phyloP scores from a whole-genome alignment of 169 alveolate species.

The Babesia bovis region DNA sequence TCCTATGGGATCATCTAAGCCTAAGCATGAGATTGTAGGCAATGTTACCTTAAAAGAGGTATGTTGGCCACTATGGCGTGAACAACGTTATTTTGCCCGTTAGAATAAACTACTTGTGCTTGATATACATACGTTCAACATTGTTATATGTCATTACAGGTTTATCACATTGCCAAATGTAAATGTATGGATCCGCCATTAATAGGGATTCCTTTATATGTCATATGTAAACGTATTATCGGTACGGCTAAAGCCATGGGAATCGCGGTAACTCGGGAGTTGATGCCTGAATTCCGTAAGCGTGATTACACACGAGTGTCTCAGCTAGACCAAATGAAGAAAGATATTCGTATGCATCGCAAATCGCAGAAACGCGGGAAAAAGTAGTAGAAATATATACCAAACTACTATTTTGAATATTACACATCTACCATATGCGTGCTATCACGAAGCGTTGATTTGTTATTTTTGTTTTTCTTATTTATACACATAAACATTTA shows the following conservation, averaged over 20 bases:
- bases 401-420: no score
- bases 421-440: no score
- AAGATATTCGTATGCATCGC: constrained; percentile 72
- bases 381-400: no score
- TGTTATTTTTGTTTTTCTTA: no score
- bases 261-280: constrained; percentile 72
- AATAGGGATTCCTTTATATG: constrained; percentile 76
- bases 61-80: constrained; percentile 1
- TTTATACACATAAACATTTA: no score
- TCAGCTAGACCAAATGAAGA: constrained; percentile 76
- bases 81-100: no score
- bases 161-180: constrained; percentile 83
- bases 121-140: no score
- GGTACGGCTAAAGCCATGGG: constrained; percentile 82
- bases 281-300: constrained; percentile 78
- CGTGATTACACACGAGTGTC: constrained; percentile 80
- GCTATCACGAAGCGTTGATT: no score
- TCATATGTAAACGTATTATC: constrained; percentile 62
- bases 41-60: constrained; percentile 85
- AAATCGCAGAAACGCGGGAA: constrained; percentile 44
- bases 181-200: constrained; percentile 84
- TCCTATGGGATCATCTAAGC: constrained; percentile 82
- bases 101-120: no score
- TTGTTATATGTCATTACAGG: constrained; percentile 69
- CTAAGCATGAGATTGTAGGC: constrained; percentile 84